Evolutionary conservation across 78 protist species (phyloP).

Genomic region (Protostelium mycophagum): DNA sequence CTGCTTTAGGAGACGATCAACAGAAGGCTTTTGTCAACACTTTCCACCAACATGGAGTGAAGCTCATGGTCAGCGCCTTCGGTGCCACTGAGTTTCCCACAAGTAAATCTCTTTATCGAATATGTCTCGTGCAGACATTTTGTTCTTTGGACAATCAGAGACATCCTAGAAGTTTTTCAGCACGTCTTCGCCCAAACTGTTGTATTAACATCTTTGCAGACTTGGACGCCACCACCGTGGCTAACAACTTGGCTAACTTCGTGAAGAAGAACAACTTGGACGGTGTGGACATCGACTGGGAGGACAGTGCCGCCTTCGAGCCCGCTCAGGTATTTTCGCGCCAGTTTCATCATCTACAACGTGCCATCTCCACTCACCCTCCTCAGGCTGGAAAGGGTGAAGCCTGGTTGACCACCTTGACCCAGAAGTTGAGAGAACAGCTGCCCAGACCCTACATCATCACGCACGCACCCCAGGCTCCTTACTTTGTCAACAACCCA

Average conservation of each 20-base stretch:
- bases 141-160: no score
- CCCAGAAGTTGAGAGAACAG: neutral
- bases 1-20: neutral
- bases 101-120: neutral
- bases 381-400: neutral
- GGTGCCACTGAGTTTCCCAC: conserved; percentile 15
- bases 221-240: neutral
- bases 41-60: neutral
- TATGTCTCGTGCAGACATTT: no score
- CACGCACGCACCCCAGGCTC: conserved; percentile 8
- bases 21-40: neutral
- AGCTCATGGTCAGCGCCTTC: conserved; percentile 5
- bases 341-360: no score
- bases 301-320: conserved; percentile 8
- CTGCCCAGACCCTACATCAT: neutral
- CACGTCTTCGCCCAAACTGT: no score
- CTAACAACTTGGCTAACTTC: neutral
- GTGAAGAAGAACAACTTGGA: conserved; percentile 1
- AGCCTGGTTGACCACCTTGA: neutral
- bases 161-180: no score
- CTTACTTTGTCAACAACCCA: neutral
- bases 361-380: neutral
- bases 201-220: neutral
- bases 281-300: conserved; percentile 6
- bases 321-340: conserved; percentile 5